These are phyloP conservation scores for Fusarium nanum DNA, from an alignment of 2,329 filamentous ascomycete genomes.

Conservation along the genomic window DNA sequence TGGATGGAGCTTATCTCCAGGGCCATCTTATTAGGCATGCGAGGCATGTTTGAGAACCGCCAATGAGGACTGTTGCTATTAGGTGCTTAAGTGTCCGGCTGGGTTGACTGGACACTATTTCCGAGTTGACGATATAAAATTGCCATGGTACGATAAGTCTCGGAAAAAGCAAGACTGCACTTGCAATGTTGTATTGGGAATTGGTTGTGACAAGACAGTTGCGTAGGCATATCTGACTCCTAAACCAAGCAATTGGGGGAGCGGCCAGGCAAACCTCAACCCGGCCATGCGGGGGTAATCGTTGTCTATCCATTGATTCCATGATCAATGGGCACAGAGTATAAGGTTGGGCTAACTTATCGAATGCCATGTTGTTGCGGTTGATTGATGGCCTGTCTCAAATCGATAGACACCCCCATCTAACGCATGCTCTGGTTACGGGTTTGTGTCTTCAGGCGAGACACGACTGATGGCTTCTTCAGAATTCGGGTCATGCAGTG, in stretches of 20 bases:
- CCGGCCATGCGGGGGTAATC: constrained; percentile 21
- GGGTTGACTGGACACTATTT: constrained; percentile 17
- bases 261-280: constrained; percentile 12
- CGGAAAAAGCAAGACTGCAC: constrained; percentile 37
- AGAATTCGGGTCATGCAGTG: constrained; percentile 38
- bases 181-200: constrained; percentile 11
- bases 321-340: constrained; percentile 6
- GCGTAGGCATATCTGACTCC: constrained; percentile 35
- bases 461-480: constrained; percentile 40
- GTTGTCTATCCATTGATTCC: constrained; percentile 20
- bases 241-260: constrained; percentile 15
- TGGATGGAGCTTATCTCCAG: constrained; percentile 17
- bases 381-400: constrained; percentile 29
- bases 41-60: constrained; percentile 12
- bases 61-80: constrained; percentile 9
- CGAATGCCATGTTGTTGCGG: constrained; percentile 16
- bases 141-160: constrained; percentile 39
- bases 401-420: constrained; percentile 27
- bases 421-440: constrained; percentile 21
- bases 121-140: constrained; percentile 12
- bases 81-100: constrained; percentile 21
- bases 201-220: constrained; percentile 12
- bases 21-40: not conserved
- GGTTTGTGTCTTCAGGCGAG: constrained; percentile 28
- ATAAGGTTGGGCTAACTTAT: constrained; percentile 30